Conservation (phyloP, 306 rosid species). For the Senna siamea region DNA sequence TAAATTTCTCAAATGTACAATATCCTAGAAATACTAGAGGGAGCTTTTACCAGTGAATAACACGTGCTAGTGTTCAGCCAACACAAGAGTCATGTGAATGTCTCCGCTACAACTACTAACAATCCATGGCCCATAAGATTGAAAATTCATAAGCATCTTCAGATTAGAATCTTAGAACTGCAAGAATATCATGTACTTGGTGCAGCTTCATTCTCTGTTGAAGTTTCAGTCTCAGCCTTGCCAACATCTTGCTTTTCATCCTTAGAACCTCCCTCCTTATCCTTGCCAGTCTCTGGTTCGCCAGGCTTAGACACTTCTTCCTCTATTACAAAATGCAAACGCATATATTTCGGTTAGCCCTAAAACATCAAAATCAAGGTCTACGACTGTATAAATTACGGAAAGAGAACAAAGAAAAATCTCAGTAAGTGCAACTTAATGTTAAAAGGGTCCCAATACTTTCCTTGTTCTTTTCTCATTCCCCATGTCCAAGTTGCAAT, state of each 20-base stretch:
- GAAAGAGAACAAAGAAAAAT: not conserved
- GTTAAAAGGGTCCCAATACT: not conserved
- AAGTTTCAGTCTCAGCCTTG: conserved; percentile 36
- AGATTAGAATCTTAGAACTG: conserved; percentile 8
- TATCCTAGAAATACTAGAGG: conserved; percentile 36
- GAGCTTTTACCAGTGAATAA: conserved; percentile 20
- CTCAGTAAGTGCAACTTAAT: not conserved
- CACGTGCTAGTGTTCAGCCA: conserved; percentile 12
- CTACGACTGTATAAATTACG: too few species aligned
- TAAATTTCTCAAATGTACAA: conserved; percentile 44
- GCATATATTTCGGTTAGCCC: not conserved
- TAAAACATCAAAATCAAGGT: too few species aligned
- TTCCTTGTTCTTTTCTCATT: not conserved
- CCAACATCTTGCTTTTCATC: conserved; percentile 32
- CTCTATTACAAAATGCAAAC: conserved; percentile 39
- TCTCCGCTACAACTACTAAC: conserved; percentile 17
- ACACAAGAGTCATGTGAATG: conserved; percentile 7
- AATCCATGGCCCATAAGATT: conserved; percentile 9
- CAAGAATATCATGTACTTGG: conserved; percentile 43
- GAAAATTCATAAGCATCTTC: conserved; percentile 39
- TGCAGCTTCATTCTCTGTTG: conserved; percentile 50
- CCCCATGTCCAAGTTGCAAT: not conserved
- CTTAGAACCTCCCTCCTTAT: conserved; percentile 15
- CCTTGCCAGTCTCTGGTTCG: conserved; percentile 34
- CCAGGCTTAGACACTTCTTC: conserved; percentile 65